Evolutionary conservation across 495 filamentous ascomycete species (phyloP), one percentile per base, ranked within the genome.

Genomic region (Tuber umbilicatum): DNA sequence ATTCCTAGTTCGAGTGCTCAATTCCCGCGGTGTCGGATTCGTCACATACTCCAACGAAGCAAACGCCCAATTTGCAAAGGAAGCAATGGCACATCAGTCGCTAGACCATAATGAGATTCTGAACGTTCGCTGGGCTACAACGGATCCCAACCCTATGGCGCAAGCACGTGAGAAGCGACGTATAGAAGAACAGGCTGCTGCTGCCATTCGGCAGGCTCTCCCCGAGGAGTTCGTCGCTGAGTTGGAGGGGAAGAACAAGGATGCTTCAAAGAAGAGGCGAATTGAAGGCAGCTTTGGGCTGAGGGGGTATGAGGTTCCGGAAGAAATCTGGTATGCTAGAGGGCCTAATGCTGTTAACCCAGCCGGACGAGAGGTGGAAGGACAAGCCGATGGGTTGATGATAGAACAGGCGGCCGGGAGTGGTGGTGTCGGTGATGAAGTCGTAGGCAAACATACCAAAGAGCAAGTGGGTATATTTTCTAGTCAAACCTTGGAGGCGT

Each of bases 111-210:
- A 87, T 74, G 95, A 99, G 84, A 91, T 97, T 45, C 84, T 99
- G 2, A 99, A 99, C 81, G 95, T 99, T 23, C 87, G 96, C 47
- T 99, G 96, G 96, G 95, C 96, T 37, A 98, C 95, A 0, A 91
- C 91, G 4, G 96, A 99, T 82, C 96, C 96, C 31, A 99, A 99
- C 77, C 96, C 96, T 0, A 89, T 93, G 87, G 93, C 95, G 16
- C 94, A 97, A 83, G 94, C 95, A 77, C 89, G 96, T 45, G 96
- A 99, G 82, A 94, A 92, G 31, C 86, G 92, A 45, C 86, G 90
- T 27, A 89, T 99, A 70, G 96, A 99, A 84, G 96, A 99, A 83
- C 94, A 97, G 84, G 96, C 96, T n/a, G 96, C 95, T 0, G 96
- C 97, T 81, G 96, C 96, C 16, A 93, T 99, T 55, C 86, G 96